Evolutionary conservation across 2,329 filamentous ascomycete species (phyloP), one percentile per base, ranked within the genome.

Genomic region (Diplodia seriata): DNA sequence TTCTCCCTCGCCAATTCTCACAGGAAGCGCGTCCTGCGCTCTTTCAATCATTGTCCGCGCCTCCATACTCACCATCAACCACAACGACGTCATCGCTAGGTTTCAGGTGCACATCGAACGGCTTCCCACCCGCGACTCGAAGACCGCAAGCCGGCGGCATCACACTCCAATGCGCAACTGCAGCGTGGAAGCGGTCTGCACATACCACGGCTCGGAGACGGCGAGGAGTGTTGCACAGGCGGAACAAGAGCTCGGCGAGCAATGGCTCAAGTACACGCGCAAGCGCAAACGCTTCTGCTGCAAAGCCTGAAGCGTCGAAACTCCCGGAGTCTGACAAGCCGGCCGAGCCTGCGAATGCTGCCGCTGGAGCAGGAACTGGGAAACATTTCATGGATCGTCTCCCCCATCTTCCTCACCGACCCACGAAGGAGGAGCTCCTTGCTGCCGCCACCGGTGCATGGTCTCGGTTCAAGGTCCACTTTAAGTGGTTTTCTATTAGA

Each of bases 401-500:
- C 18, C 79, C 78, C 9, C 75, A 80, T 64, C 87, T 89, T 29
- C 78, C 89, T 47, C 86, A 97, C 81, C 86, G 94, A 23, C 94
- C 95, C 5, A 94, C 90, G 8, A 97, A 97, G 76, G 94, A 97
- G 77, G 95, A 99, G 78, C 85, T 99, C 33, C 84, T 99, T 43
- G 91, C 92, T 23, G 94, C 95, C 4, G 93, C 95, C 43, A 97
- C 89, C 26, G 94, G 94, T 1, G 97, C 98, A 78, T 95, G 93
- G 89, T 90, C 96, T 70, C 88, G 95, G 59, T 80, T 97, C 54
- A 93, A 91, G 75, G 91, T 98, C 29, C 90, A 93, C 50, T 96
- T 98, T 82, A 99, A 99, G 80, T 99, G 95, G 95, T 90, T 95
- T 74, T 96, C 95, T 2, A 99, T 99, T 74, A 86, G 94, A 76